Evolutionary conservation across 225 moss, liverwort and hornwort species (phyloP).

Genomic region (Physcomitrium patens): DNA sequence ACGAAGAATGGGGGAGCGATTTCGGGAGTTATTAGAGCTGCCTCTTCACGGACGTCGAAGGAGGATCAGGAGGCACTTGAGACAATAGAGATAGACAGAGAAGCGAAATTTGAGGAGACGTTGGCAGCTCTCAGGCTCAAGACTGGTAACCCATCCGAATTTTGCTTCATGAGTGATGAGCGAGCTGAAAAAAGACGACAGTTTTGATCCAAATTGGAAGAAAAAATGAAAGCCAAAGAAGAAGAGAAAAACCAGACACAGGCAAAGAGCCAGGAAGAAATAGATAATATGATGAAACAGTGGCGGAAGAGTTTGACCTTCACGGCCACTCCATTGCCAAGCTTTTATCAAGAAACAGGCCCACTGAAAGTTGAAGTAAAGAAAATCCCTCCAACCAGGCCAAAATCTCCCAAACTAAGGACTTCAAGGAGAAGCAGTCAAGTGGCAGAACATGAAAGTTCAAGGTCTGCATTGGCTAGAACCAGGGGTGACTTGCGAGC

Average conservation of each 20-base stretch:
- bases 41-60: conserved; percentile 47
- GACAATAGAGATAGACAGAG: conserved; percentile 31
- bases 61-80: conserved; percentile 55
- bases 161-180: conserved; percentile 86
- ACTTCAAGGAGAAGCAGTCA: conserved; percentile 79
- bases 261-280: conserved; percentile 89
- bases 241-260: conserved; percentile 89
- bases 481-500: conserved; percentile 54
- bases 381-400: conserved; percentile 85
- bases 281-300: conserved; percentile 82
- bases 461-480: conserved; percentile 55
- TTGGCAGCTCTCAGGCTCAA: conserved; percentile 69
- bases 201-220: conserved; percentile 88
- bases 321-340: conserved; percentile 89
- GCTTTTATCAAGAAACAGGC: conserved; percentile 84
- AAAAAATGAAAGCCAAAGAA: conserved; percentile 81
- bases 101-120: conserved; percentile 50
- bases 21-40: conserved; percentile 41
- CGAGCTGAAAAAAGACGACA: conserved; percentile 90
- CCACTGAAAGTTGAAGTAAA: conserved; percentile 83
- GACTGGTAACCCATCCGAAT: conserved; percentile 65
- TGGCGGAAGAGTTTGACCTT: conserved; percentile 88
- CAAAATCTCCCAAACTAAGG: conserved; percentile 85
- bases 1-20: conserved; percentile 13
- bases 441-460: conserved; percentile 59